Evolutionary conservation across 2,329 filamentous ascomycete genomes (phyloP).

Genomic region (Fusarium neocosmosporiellum): DNA sequence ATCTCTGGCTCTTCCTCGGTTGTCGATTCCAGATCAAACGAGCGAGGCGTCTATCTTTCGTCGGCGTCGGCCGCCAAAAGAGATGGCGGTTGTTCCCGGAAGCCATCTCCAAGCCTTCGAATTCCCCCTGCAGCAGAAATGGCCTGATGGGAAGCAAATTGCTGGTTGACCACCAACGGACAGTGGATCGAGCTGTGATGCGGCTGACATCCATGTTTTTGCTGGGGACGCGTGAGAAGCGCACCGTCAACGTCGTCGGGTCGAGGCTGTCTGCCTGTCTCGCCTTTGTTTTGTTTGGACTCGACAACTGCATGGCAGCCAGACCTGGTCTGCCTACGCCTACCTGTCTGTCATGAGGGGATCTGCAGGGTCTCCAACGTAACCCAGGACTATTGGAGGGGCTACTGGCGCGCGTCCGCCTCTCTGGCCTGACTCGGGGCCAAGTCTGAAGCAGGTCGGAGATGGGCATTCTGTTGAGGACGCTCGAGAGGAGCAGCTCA

Average conservation of each 20-base stretch:
- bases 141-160: conserved; percentile 36
- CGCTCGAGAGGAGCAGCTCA: background rate
- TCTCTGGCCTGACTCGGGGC: conserved; percentile 21
- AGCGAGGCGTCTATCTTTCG: conserved; percentile 4
- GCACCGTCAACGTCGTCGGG: background rate
- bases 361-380: conserved; percentile 21
- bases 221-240: background rate
- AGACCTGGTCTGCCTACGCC: conserved; percentile 2
- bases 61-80: conserved; percentile 26
- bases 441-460: background rate
- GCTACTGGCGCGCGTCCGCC: conserved; percentile 21
- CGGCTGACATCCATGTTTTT: conserved; percentile 14
- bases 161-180: conserved; percentile 23
- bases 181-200: conserved; percentile 31
- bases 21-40: conserved; percentile 2
- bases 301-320: conserved; percentile 10
- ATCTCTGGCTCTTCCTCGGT: conserved; percentile 16
- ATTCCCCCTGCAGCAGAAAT: conserved; percentile 38
- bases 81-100: conserved; percentile 24
- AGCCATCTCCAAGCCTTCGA: conserved; percentile 15
- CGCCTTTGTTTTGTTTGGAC: conserved; percentile 9
- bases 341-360: background rate
- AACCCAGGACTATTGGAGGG: conserved; percentile 20
- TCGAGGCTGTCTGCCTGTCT: conserved; percentile 3
- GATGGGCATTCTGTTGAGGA: conserved; percentile 28